Percentiles rank a stretch among this genome's conserved stretches.
Evolutionary conservation across 2,329 filamentous ascomycete genomes (phyloP).

Genomic region (Fusarium concolor): DNA sequence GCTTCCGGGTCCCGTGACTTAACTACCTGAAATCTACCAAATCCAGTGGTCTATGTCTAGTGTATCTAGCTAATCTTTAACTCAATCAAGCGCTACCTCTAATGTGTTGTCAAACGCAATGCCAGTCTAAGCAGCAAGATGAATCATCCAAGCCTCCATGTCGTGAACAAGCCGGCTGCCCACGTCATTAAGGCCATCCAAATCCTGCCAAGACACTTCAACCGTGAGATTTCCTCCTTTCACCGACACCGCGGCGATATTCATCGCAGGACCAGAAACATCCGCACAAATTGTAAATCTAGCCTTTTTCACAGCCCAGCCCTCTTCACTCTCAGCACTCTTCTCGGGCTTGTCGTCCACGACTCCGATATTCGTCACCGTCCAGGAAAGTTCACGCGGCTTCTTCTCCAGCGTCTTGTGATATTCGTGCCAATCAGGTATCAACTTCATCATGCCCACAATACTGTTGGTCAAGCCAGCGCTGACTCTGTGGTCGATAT

Average conservation of each 20-base stretch:
- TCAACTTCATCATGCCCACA: not conserved
- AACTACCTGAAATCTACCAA: too few species aligned
- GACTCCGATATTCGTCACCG: constrained; percentile 6
- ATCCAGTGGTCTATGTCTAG: not conserved
- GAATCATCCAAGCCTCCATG: not conserved
- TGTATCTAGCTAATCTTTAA: not conserved
- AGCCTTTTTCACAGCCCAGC: not conserved
- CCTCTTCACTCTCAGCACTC: not conserved
- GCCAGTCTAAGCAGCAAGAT: not conserved
- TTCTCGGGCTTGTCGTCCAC: not conserved
- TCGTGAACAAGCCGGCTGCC: not conserved
- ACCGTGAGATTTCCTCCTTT: not conserved
- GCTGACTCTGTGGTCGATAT: not conserved
- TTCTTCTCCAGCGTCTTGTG: not conserved
- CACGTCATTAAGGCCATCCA: not conserved
- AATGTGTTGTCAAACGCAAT: not conserved
- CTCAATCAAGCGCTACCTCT: not conserved
- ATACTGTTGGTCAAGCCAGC: not conserved
- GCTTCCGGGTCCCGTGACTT: too few species aligned
- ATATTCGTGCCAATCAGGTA: constrained; percentile 9
- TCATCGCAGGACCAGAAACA: constrained; percentile 7
- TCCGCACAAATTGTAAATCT: constrained; percentile 7
- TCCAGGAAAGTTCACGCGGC: constrained; percentile 9
- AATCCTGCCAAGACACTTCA: constrained; percentile 10
- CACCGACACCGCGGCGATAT: not conserved